These are phyloP conservation scores for Pouteria glomerata DNA, from an alignment of 148 eudicot species.

Conservation along the genomic window DNA sequence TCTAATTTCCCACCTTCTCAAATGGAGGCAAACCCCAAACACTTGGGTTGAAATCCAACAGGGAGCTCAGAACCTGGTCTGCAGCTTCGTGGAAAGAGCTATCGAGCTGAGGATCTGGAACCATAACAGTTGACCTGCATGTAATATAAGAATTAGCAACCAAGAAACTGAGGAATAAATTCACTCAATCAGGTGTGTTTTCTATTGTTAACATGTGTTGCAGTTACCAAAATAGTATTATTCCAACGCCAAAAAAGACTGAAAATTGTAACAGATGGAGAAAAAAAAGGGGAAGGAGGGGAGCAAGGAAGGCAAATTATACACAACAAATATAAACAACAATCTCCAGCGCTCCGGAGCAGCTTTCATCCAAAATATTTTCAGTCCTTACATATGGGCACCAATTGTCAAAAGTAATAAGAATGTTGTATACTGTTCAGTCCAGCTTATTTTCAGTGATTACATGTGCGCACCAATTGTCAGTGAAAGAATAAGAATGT, in stretches of 20 bases:
- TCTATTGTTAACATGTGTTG: neutral
- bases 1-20: constrained; percentile 34
- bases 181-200: neutral
- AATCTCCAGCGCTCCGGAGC: neutral
- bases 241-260: neutral
- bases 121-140: constrained; percentile 83
- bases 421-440: no score
- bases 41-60: constrained; percentile 69
- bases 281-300: neutral
- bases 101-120: constrained; percentile 88
- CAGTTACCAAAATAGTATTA: neutral
- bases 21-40: constrained; percentile 89
- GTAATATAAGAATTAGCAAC: neutral
- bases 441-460: no score
- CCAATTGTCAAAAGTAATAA: neutral
- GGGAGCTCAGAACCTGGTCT: constrained; percentile 65
- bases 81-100: constrained; percentile 52
- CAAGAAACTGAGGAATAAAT: neutral
- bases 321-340: neutral
- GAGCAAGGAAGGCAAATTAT: no score
- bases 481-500: neutral
- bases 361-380: neutral
- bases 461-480: neutral
- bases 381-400: neutral
- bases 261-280: no score